Evolutionary conservation across 2,329 filamentous ascomycete species (phyloP), one percentile per base, ranked within the genome.

Genomic region (Hymenoscyphus fraxineus): DNA sequence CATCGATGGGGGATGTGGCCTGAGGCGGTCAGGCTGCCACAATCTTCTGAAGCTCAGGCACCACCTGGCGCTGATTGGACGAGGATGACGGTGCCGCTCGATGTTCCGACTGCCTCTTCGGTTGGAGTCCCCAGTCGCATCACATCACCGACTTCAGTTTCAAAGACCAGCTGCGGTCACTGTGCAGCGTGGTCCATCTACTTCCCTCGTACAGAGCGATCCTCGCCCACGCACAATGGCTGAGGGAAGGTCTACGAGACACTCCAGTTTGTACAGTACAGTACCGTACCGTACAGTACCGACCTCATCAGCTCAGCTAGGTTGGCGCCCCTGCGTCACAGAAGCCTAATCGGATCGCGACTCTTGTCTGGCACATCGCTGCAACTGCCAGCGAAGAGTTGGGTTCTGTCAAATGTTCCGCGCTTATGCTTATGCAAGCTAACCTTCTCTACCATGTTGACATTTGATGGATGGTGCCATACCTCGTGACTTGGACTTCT

Each of bases 381-480:
- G 12, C 40, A n/a, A 16, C n/a, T 44, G 44, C 44, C 44, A 47
- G 44, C 44, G 44, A 47, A 19, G n/a, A 35, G 9, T 22, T 19
- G 44, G 44, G 22, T 10, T 6, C n/a, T 12, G 22, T 51, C 6
- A 1, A 35, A 22, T 44, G n/a, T n/a, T 22, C 44, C 44, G 19
- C 44, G 19, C 44, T 51, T 51, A 12, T 51, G 44, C n/a, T 44
- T 16, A 19, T 31, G 39, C 39, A 27, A 59, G 47, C 16, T 32
- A 22, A 22, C n/a, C 16, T 31, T n/a, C n/a, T 27, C 27, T 27
- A 27, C 27, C 27, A 27, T 27, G 27, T 27, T 27, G 27, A 27
- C 27, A 39, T 40, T 51, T 44, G 5, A n/a, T 6, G 7, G 56
- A 63, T 63, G 61, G 59, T 58, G 61, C 61, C 61, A 63, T 63